These are phyloP conservation scores for Lizanozyma gosingica DNA, from an alignment of 1,139 yeast species.

Conservation along the genomic window DNA sequence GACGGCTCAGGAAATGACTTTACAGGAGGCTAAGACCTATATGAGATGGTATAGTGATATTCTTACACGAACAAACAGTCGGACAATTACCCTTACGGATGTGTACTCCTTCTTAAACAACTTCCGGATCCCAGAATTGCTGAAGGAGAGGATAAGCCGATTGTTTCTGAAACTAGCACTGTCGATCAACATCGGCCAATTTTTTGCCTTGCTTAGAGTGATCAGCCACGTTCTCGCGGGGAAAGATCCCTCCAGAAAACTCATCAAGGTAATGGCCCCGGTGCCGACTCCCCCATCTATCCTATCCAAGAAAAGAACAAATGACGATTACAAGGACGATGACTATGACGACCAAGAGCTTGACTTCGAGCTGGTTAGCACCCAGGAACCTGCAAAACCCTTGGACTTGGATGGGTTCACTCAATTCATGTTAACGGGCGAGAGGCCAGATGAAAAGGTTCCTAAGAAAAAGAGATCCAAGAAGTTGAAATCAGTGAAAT, in stretches of 20 bases:
- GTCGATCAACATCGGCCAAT: conserved; percentile 63
- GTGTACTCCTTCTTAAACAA: conserved; percentile 57
- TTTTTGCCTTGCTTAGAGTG: conserved; percentile 61
- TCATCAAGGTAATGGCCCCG: conserved; percentile 45
- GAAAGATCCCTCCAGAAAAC: conserved; percentile 37
- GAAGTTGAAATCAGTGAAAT: conserved; percentile 55
- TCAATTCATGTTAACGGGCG: conserved; percentile 65
- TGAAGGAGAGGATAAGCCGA: conserved; percentile 36
- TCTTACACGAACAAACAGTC: conserved; percentile 44
- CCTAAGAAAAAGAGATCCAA: conserved; percentile 23
- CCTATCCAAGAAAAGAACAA: conserved; percentile 44
- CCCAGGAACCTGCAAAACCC: conserved; percentile 1
- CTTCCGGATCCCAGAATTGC: conserved; percentile 39
- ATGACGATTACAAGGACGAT: conserved; percentile 33
- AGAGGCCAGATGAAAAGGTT: conserved; percentile 41
- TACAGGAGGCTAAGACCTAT: conserved; percentile 62
- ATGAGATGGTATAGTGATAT: conserved; percentile 73
- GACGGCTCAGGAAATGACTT: conserved; percentile 50
- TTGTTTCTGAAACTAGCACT: conserved; percentile 43
- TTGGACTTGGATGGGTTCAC: conserved; percentile 70
- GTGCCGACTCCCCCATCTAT: conserved; percentile 66
- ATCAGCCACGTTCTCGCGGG: conserved; percentile 50
- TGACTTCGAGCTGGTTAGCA: neutral
- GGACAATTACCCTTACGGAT: conserved; percentile 51
- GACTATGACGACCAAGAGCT: conserved; percentile 16